Conservation (phyloP, 306 rosid species). For the apple (Malus domestica) region ASM211411v1 NC_041802.1:582001-582500, state of each 20-base stretch:
- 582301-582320: too few species aligned
- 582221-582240: slow-evolving; percentile 5
- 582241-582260: background rate
- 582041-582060: background rate
- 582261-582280: background rate
- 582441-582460: too few species aligned
- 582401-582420: too few species aligned
- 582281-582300: too few species aligned
- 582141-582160: background rate
- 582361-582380: too few species aligned
- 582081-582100: background rate
- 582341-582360: background rate
- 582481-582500: too few species aligned
- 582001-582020: slow-evolving; percentile 6
- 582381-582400: too few species aligned
- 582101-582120: background rate
- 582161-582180: background rate
- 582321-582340: background rate
- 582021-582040: background rate
- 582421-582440: too few species aligned
- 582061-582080: background rate
- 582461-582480: too few species aligned
- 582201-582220: background rate
- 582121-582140: background rate
- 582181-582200: background rate